Percentiles rank a stretch among this genome's conserved stretches.
These are phyloP conservation scores for Coemansia sp. DNA, from an alignment of 192 early-diverging fungal species.

Conservation along the genomic window DNA sequence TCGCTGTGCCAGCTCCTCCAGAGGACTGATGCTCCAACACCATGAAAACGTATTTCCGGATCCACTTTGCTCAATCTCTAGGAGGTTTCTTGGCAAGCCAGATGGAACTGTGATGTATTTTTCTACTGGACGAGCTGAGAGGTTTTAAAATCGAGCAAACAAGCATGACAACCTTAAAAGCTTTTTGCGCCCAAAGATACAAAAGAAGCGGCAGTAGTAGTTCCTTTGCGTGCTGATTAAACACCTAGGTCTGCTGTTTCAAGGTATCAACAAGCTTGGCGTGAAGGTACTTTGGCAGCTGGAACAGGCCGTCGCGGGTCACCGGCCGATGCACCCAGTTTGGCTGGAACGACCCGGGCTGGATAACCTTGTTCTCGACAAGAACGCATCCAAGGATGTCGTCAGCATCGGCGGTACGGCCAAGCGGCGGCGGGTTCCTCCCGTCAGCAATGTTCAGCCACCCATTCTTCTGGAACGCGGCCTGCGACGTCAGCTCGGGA, in stretches of 20 bases:
- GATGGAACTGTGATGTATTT: no score
- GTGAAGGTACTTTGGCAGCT: slow-evolving; percentile 48
- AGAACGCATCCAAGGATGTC: slow-evolving; percentile 48
- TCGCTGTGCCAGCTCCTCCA: no score
- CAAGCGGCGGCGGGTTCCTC: slow-evolving; percentile 49
- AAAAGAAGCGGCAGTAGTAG: no score
- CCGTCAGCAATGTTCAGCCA: slow-evolving; percentile 53
- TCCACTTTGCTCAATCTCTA: no score
- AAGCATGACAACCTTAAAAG: no score
- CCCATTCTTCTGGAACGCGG: slow-evolving; percentile 47
- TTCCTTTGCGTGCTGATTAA: background rate
- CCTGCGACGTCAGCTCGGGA: slow-evolving; percentile 50
- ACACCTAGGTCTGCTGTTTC: background rate
- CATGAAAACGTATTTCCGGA: no score
- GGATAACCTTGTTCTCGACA: slow-evolving; percentile 33
- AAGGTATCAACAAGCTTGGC: slow-evolving; percentile 21
- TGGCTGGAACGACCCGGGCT: slow-evolving; percentile 38
- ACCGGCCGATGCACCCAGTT: slow-evolving; percentile 44
- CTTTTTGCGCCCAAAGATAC: no score
- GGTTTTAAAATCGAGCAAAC: no score
- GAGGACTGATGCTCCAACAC: no score
- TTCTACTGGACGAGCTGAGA: no score
- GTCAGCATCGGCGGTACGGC: slow-evolving; percentile 42
- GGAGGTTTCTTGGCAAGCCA: no score
- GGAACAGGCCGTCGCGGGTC: slow-evolving; percentile 43